phyloP scores from a whole-genome alignment of 176 grass and related monocot genomes.

The Ananas comosus region DNA sequence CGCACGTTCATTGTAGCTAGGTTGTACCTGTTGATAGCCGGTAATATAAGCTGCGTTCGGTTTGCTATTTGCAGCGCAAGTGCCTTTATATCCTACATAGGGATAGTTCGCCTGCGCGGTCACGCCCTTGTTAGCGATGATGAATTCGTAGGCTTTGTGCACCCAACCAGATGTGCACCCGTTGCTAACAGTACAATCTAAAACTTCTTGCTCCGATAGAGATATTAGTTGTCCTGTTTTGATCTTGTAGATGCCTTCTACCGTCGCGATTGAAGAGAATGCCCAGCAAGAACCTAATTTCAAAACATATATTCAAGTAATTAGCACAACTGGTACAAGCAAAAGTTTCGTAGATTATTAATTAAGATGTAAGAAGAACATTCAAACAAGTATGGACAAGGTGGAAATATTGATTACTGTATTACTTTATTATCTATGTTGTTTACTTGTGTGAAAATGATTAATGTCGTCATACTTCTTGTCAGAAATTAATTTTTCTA shows the following conservation, averaged over 20 bases:
- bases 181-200: slow-evolving; percentile 18
- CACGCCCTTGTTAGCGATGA: slow-evolving; percentile 26
- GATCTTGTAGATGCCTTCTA: slow-evolving; percentile 26
- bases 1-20: background rate
- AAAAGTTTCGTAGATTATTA: too few species aligned
- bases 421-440: too few species aligned
- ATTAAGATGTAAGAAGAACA: too few species aligned
- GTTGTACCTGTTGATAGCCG: background rate
- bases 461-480: too few species aligned
- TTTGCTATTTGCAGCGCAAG: slow-evolving; percentile 1
- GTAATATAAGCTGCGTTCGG: too few species aligned
- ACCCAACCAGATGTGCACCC: slow-evolving; percentile 1
- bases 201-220: slow-evolving; percentile 32
- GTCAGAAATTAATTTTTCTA: too few species aligned
- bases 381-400: too few species aligned
- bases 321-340: background rate
- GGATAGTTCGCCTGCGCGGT: slow-evolving; percentile 27
- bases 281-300: slow-evolving; percentile 33
- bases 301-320: background rate
- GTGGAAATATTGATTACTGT: too few species aligned
- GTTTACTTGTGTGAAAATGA: too few species aligned
- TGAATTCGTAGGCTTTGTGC: slow-evolving; percentile 1
- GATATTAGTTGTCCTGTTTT: slow-evolving; percentile 18
- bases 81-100: slow-evolving; percentile 20
- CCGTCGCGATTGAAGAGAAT: slow-evolving; percentile 24